These are phyloP conservation scores for Helianthus annuus DNA, from an alignment of 129 eudicot genomes.

Conservation along the genomic window DNA sequence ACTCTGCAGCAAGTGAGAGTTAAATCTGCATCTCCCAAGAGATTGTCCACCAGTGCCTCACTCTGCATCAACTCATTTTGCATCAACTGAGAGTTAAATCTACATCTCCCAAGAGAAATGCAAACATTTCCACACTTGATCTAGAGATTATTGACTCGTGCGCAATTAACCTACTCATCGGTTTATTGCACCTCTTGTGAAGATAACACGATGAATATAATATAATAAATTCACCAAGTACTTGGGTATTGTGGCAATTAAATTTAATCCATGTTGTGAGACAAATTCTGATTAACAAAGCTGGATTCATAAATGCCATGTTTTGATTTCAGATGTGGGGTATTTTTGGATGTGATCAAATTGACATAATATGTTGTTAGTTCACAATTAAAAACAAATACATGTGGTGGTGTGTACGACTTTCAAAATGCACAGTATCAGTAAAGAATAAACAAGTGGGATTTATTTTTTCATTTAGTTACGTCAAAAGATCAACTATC, in stretches of 20 bases:
- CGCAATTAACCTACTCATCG: not conserved
- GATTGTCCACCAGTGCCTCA: too few relatives aligned
- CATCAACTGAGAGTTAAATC: too few relatives aligned
- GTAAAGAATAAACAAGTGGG: not conserved
- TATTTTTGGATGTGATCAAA: conserved; percentile 10
- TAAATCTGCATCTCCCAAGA: too few relatives aligned
- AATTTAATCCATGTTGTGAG: conserved; percentile 5
- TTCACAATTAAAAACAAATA: not conserved
- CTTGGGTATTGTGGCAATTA: not conserved
- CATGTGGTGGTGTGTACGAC: not conserved
- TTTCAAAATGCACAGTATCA: not conserved
- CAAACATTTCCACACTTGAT: too few relatives aligned
- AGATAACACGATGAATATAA: not conserved
- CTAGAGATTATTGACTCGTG: too few relatives aligned
- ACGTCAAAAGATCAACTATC: too few relatives aligned
- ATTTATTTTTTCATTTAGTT: not conserved
- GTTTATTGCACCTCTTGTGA: not conserved
- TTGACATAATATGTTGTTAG: not conserved
- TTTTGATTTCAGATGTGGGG: conserved; percentile 3
- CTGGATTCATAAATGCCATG: conserved; percentile 5
- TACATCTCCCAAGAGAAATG: too few relatives aligned
- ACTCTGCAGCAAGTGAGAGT: too few relatives aligned
- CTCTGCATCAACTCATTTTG: too few relatives aligned
- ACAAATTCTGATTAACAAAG: conserved; percentile 14
- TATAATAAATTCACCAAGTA: not conserved